These are phyloP conservation scores for Cyamopsis tetragonoloba DNA, from an alignment of 306 rosid species.

Conservation along the genomic window DNA sequence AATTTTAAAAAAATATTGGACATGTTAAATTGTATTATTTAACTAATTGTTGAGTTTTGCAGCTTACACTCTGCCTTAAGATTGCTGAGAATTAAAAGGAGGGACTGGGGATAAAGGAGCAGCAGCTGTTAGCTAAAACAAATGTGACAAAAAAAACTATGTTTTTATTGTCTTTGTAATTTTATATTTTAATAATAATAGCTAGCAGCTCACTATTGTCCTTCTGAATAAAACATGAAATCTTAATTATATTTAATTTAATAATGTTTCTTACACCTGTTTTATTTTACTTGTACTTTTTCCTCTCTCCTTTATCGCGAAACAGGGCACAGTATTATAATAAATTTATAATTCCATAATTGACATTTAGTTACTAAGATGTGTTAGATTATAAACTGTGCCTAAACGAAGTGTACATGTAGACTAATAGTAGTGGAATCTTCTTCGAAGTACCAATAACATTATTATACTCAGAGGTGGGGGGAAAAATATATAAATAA, in stretches of 20 bases:
- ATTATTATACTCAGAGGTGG: not conserved
- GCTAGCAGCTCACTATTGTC: slow-evolving; percentile 24
- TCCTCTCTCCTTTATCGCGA: not conserved
- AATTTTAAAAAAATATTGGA: too few relatives aligned
- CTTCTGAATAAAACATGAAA: not conserved
- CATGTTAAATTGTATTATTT: too few relatives aligned
- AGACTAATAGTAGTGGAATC: slow-evolving; percentile 1
- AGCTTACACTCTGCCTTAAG: slow-evolving; percentile 51
- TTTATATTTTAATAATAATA: slow-evolving; percentile 31
- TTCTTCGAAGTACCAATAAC: not conserved
- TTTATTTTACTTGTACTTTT: not conserved
- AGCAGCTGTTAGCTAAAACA: slow-evolving; percentile 21
- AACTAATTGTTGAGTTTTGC: slow-evolving; percentile 32
- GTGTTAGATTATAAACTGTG: not conserved
- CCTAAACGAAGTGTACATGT: too few relatives aligned
- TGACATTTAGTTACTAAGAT: not conserved
- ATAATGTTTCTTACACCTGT: not conserved
- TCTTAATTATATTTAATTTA: too few relatives aligned
- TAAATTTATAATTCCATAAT: too few relatives aligned
- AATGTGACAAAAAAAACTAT: slow-evolving; percentile 1
- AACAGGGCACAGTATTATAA: not conserved
- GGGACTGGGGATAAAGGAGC: not conserved
- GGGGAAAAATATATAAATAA: not conserved
- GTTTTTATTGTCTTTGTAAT: slow-evolving; percentile 13
- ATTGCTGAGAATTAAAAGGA: not conserved